Percentiles rank a stretch among this genome's conserved stretches.
phyloP scores from a whole-genome alignment of 2,329 filamentous ascomycete species.

The Colletotrichum shisoi region DNA sequence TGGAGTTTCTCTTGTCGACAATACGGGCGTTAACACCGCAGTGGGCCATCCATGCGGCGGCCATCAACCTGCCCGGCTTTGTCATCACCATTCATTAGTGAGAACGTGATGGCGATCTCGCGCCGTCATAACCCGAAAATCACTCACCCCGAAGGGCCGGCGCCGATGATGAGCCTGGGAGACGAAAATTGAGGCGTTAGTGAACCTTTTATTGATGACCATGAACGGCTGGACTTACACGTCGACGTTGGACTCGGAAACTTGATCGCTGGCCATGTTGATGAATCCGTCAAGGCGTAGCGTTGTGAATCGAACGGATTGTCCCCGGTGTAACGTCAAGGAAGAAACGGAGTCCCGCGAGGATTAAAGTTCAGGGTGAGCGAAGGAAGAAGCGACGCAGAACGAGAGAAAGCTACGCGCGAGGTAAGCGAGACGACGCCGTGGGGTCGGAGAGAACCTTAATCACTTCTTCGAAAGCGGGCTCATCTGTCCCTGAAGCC shows the following conservation, averaged over 20 bases:
- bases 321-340: no score
- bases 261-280: slow-evolving; percentile 28
- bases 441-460: slow-evolving; percentile 26
- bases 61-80: slow-evolving; percentile 53
- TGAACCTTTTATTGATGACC: background rate
- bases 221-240: slow-evolving; percentile 40
- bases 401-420: background rate
- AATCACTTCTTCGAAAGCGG: slow-evolving; percentile 12
- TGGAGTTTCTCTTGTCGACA: slow-evolving; percentile 54
- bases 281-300: background rate
- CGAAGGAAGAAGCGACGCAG: background rate
- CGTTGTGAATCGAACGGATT: background rate
- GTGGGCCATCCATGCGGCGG: slow-evolving; percentile 54
- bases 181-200: background rate
- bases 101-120: background rate
- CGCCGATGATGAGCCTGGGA: slow-evolving; percentile 52
- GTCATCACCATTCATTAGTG: no score
- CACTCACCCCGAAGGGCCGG: slow-evolving; percentile 44
- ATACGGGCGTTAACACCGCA: slow-evolving; percentile 54
- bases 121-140: no score
- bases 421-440: background rate
- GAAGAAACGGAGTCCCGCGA: background rate
- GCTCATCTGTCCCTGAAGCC: background rate
- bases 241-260: slow-evolving; percentile 43
- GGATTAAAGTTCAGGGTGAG: slow-evolving; percentile 8